Evolutionary conservation across 2,329 filamentous ascomycete species (phyloP).

Genomic region (Colletotrichum lupini): DNA sequence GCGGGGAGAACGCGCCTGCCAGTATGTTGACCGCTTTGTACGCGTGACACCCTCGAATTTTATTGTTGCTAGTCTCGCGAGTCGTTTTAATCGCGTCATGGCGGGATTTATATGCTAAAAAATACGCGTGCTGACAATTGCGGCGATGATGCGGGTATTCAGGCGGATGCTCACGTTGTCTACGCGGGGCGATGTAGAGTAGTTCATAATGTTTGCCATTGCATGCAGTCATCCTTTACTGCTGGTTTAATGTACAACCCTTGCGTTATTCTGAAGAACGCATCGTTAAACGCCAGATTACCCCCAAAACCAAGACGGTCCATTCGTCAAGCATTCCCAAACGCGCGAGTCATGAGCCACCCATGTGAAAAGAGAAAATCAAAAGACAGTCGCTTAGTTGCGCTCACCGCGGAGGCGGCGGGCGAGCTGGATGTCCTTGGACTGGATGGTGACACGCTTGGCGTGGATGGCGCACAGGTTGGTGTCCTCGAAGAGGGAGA

Average conservation of each 20-base stretch:
- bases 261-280: conserved; percentile 49
- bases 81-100: too few species aligned
- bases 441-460: conserved; percentile 98
- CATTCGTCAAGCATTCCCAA: conserved; percentile 53
- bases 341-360: conserved; percentile 53
- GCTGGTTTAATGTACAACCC: conserved; percentile 57
- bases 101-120: too few species aligned
- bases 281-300: conserved; percentile 59
- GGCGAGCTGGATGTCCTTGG: conserved; percentile 97
- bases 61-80: too few species aligned
- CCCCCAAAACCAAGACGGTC: conserved; percentile 45
- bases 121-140: too few species aligned
- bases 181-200: not conserved
- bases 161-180: too few species aligned
- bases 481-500: conserved; percentile 98
- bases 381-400: conserved; percentile 68
- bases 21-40: too few species aligned
- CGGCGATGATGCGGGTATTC: too few species aligned
- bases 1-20: too few species aligned
- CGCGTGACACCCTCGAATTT: too few species aligned
- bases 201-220: conserved; percentile 50
- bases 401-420: conserved; percentile 94
- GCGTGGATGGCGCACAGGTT: conserved; percentile 99
- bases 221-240: conserved; percentile 47
- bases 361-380: conserved; percentile 43